A percentile compares a stretch with the other conserved stretches of the same genome.
Conservation (phyloP, 2,329 filamentous ascomycete genomes). For the Xylaria sp. region DNA sequence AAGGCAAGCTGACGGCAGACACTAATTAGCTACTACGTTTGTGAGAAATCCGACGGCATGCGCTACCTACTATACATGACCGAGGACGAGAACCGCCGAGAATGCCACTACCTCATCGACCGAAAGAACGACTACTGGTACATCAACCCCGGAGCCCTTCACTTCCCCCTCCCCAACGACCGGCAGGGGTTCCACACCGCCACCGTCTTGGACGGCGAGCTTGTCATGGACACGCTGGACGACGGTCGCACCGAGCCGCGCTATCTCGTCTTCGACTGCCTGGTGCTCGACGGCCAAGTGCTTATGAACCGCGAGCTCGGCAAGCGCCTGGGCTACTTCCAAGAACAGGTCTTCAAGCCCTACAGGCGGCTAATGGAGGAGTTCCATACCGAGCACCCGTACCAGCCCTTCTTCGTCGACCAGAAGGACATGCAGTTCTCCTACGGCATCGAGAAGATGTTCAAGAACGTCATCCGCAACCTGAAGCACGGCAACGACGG, state of each 20-base stretch:
- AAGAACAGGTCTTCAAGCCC: conserved; percentile 78
- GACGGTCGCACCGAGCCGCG: conserved; percentile 76
- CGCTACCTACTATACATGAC: conserved; percentile 95
- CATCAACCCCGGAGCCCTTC: conserved; percentile 74
- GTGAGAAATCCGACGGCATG: conserved; percentile 97
- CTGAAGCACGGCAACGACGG: conserved; percentile 95
- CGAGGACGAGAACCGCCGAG: conserved; percentile 66
- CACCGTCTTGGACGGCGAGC: conserved; percentile 91
- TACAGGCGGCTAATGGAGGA: conserved; percentile 72
- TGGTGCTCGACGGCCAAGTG: conserved; percentile 80
- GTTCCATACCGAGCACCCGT: conserved; percentile 75
- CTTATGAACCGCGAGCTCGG: conserved; percentile 84
- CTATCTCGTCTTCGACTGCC: conserved; percentile 93
- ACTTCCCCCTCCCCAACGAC: conserved; percentile 80
- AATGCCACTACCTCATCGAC: conserved; percentile 93
- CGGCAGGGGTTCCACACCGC: conserved; percentile 76
- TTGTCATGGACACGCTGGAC: conserved; percentile 83
- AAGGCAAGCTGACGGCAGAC: conserved; percentile 18
- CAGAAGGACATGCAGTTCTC: conserved; percentile 90
- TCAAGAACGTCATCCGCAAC: conserved; percentile 82
- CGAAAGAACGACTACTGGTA: conserved; percentile 98
- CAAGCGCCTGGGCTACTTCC: conserved; percentile 89
- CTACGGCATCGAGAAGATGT: conserved; percentile 93
- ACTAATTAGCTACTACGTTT: conserved; percentile 82
- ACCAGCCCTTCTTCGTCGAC: conserved; percentile 82